Base-by-base conservation (phyloP, 768 basidiomycete species). In the Lactarius hatsudake region DNA sequence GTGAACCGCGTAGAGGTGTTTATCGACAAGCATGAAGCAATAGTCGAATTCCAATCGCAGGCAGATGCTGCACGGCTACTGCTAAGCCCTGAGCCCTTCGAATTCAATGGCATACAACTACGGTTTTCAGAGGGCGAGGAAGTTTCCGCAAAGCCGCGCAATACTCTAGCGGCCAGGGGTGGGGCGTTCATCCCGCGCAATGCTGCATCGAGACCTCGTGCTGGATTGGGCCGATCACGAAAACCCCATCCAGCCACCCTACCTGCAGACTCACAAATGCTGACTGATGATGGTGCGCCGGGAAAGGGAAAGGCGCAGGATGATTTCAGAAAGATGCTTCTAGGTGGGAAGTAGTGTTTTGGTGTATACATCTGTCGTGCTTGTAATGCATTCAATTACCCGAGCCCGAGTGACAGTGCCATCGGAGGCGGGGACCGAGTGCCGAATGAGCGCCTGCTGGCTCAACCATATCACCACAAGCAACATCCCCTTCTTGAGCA, bases 291-390 rank as follows among this genome's bases (percentile, higher is more conserved):
- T 17, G 30, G 64, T 55, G 23, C 45, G 68, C 67, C 38, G 57
- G 72, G 73, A 48, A 75, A 76, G 62, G 81, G 78, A 34, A 88
- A 84, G 74, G 85, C 86, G 2, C 94, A 95, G 74, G 88, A 94
- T 71, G 92, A 92, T 72, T 96, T 96, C 76, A 81, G 94, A 65
- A 92, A 88, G 73, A 89, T 96, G 88, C 75, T 96, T 38, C 62
- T 72, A 8, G 79, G 79, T 65, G 72, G 73, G 23, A 69, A 73
- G 66, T 66, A 70, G 60, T 61, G 55, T 61, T 43, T 51, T 10
- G 38, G 26, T 51, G 59, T 15, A 32, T 57, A 34, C 51, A 36
- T 23, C 23, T 42, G 13, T n/a, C 45, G 9, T n/a, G n/a, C 20
- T 45, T n/a, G 43, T 12, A 45, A 45, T 45, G 43, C 42, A 42